Base-by-base conservation (phyloP, 805 yeast genomes). In the Candida hispaniensis region DNA sequence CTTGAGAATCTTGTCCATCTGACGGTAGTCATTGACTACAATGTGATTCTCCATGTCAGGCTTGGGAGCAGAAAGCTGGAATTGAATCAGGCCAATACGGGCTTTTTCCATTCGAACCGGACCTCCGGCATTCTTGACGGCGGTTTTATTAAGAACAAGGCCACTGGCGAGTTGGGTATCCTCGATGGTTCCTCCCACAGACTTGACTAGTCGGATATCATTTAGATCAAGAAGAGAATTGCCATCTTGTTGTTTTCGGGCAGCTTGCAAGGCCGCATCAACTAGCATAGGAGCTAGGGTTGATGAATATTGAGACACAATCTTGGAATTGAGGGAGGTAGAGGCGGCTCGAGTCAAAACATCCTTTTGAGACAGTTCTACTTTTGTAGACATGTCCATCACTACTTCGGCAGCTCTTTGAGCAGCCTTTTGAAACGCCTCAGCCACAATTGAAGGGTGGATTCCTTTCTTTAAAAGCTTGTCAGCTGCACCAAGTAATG, bases 21-120 rank as follows among this genome's bases (percentile, higher is more conserved):
- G 98, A 60, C 98, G 74, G 65, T 91, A 91, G 59, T 91, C 99
- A 54, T 81, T 91, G 38, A 91, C 97, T 40, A 91, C 94, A 32
- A 91, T 88, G 55, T 86, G 88, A 59, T 91, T 91, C 63, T 91
- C 98, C 79, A 93, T 79, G 54, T 85, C 96, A 13, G 96, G 96
- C 56, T 85, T 85, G 46, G 96, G 96, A 14, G 96, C 95, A 13
- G 94, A 82, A 44, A 85, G 70, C 66, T 81, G 98, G 66, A 81
- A 91, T 65, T 85, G 99, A 52, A 80, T 72, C 52, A 80, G 70
- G 17, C 80, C 97, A 54, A 83, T 83, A 46, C 69, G 71, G 10
- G 98, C 97, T 66, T 86, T 88, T 55, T 91, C 98, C 56, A 82
- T 71, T 54, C 96, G 73, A 4, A 83, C 69, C 42, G 98, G 97